Conservation (phyloP, 495 filamentous ascomycete species). For the Neurospora cerealis region DNA sequence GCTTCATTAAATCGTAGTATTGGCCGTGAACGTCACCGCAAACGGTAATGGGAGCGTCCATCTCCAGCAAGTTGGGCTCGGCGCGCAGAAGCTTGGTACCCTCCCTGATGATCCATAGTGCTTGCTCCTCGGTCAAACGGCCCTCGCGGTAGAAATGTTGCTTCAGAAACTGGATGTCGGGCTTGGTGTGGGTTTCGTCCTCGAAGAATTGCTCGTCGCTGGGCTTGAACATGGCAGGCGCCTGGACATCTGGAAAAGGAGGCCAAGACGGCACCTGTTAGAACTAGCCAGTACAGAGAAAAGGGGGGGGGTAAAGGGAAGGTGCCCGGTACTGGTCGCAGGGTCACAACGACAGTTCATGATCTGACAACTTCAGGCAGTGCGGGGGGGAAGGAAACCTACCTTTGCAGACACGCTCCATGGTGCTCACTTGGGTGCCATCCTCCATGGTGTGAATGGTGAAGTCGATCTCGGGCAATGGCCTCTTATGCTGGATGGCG, state of each 20-base stretch:
- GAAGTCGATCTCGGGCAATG: conserved; percentile 95
- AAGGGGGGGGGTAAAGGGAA: not conserved
- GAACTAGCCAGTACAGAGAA: not conserved
- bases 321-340: not conserved
- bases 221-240: conserved; percentile 83
- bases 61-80: conserved; percentile 94
- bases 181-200: conserved; percentile 74
- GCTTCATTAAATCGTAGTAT: conserved; percentile 98
- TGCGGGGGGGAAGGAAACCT: conserved; percentile 12
- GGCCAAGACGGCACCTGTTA: conserved; percentile 3
- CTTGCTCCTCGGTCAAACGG: conserved; percentile 92
- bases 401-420: conserved; percentile 97
- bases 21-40: conserved; percentile 98
- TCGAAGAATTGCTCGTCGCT: conserved; percentile 67
- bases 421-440: conserved; percentile 84
- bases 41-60: conserved; percentile 99
- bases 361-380: conserved; percentile 2
- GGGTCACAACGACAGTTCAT: conserved; percentile 6
- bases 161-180: conserved; percentile 88
- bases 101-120: conserved; percentile 82
- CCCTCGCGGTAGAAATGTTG: conserved; percentile 98
- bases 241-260: conserved; percentile 70
- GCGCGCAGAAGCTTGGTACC: conserved; percentile 74
- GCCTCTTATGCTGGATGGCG: conserved; percentile 85
- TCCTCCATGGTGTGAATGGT: conserved; percentile 97